A percentile compares a stretch with the other conserved stretches of the same genome.
phyloP scores from a whole-genome alignment of 1,139 yeast genomes.

The Taiozyma sp. region DNA sequence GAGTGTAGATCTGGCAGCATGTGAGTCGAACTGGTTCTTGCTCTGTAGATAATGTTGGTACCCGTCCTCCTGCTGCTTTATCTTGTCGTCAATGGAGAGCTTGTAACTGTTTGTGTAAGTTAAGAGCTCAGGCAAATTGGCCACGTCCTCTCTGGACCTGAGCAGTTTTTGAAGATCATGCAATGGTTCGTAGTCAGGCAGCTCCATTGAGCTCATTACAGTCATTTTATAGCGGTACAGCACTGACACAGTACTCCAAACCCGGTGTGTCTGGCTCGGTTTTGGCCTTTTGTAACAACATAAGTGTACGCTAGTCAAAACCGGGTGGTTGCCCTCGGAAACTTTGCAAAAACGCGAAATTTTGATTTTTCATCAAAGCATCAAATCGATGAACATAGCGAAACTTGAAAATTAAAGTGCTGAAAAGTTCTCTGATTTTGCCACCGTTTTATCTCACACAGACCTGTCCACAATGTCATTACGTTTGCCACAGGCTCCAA shows the following conservation, averaged over 20 bases:
- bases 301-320: background rate
- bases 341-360: background rate
- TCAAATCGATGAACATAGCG: background rate
- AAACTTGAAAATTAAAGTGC: background rate
- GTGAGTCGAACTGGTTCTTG: constrained; percentile 18
- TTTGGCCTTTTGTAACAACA: background rate
- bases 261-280: background rate
- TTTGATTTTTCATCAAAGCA: background rate
- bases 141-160: constrained; percentile 37
- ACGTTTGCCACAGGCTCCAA: constrained; percentile 89
- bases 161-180: constrained; percentile 33
- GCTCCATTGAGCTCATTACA: background rate
- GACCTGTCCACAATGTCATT: constrained; percentile 55
- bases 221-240: background rate
- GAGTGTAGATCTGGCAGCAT: constrained; percentile 18
- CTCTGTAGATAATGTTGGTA: constrained; percentile 25
- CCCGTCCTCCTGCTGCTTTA: constrained; percentile 29
- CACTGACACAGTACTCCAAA: background rate
- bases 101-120: constrained; percentile 40
- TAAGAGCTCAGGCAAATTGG: constrained; percentile 42
- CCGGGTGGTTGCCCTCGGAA: background rate
- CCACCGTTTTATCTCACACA: background rate
- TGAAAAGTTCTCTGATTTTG: background rate
- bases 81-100: constrained; percentile 36
- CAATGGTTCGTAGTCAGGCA: constrained; percentile 33